phyloP scores from a whole-genome alignment of 192 early-diverging fungal genomes.

The Mortierella antarctica region DNA sequence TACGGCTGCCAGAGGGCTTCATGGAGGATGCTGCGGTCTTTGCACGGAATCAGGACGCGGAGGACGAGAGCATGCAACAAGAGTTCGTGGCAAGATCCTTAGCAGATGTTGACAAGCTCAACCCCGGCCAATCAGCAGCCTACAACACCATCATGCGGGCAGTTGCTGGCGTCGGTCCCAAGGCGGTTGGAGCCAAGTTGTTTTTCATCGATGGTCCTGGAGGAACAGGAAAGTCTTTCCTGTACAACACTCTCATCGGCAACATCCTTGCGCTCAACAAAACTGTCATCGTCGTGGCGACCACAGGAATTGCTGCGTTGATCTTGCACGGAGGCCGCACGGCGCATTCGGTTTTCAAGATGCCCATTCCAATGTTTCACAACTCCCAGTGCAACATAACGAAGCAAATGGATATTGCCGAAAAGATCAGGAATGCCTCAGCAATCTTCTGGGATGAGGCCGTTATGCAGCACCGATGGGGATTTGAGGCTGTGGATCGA shows the following conservation, averaged over 20 bases:
- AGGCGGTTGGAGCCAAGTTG: background rate
- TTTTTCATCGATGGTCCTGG: conserved; percentile 36
- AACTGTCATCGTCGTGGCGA: background rate
- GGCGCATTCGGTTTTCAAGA: conserved; percentile 46
- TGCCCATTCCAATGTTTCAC: conserved; percentile 13
- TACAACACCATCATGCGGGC: background rate
- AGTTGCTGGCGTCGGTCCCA: background rate
- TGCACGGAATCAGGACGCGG: too few relatives aligned
- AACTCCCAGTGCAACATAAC: conserved; percentile 19
- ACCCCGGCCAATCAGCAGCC: too few relatives aligned
- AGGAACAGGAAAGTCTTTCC: conserved; percentile 30
- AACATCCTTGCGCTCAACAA: background rate
- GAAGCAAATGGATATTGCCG: background rate
- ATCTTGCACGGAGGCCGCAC: conserved; percentile 23
- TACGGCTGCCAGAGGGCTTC: too few relatives aligned
- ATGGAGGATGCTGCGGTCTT: too few relatives aligned
- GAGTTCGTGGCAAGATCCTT: too few relatives aligned
- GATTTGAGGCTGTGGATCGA: conserved; percentile 35
- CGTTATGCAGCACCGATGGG: conserved; percentile 23
- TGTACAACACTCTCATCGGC: conserved; percentile 19
- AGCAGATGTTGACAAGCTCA: too few relatives aligned
- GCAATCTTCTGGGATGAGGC: conserved; percentile 56
- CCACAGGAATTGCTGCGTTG: conserved; percentile 7
- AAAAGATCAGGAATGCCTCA: background rate
- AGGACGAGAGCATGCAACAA: too few relatives aligned